Conservation (phyloP, 148 eudicot species). For the Rhododendron williamsianum region DNA sequence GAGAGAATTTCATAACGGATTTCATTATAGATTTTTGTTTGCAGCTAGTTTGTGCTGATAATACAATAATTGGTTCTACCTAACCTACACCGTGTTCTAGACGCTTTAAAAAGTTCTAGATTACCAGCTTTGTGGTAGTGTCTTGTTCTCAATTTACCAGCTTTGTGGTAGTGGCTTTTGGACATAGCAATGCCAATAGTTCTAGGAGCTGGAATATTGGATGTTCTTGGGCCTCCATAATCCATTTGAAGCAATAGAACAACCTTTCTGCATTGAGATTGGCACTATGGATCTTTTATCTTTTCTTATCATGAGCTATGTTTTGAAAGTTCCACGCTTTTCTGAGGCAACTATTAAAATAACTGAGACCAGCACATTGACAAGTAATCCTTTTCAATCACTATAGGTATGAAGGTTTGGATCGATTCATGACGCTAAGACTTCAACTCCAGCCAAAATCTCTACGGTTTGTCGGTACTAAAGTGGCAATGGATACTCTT, state of each 20-base stretch:
- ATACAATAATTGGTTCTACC: not conserved
- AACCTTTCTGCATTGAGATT: not conserved
- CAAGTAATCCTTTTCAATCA: not conserved
- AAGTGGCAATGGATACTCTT: slow-evolving; percentile 19
- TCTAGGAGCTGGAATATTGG: not conserved
- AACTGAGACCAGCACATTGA: not conserved
- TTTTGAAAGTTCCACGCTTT: not conserved
- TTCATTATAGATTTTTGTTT: not conserved
- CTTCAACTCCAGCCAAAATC: slow-evolving; percentile 25
- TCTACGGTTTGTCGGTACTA: slow-evolving; percentile 21
- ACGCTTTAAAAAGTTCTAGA: not conserved
- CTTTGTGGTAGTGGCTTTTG: not conserved
- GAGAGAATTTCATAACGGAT: not conserved
- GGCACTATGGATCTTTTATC: not conserved
- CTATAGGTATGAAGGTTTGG: slow-evolving; percentile 29
- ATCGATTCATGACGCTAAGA: slow-evolving; percentile 12
- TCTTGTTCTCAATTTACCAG: not conserved
- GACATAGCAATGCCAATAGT: not conserved
- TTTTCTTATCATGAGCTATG: not conserved
- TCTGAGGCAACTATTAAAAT: not conserved
- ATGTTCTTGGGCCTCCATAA: not conserved
- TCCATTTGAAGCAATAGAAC: not conserved
- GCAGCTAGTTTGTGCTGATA: not conserved
- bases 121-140: not conserved
- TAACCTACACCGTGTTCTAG: not conserved